Base-by-base conservation (phyloP, 2,329 filamentous ascomycete genomes). In the Trichoderma koningiopsis region DNA sequence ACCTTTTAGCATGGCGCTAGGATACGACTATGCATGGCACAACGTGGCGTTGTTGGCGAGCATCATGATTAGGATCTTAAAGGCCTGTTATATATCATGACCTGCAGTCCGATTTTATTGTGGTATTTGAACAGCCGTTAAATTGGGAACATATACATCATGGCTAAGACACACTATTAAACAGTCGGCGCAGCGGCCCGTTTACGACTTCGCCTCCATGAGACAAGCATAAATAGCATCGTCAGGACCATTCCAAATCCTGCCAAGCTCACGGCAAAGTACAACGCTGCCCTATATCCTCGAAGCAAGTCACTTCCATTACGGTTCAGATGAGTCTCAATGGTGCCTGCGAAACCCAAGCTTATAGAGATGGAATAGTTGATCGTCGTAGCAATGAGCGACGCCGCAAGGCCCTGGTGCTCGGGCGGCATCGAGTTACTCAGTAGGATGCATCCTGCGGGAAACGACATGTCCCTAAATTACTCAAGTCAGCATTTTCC, bases 331-430 rank as follows among this genome's bases (percentile, higher is more conserved):
- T 68, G 64, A 13, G 56, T 59, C 40, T 68, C 55, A 5, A 90
- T 83, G 0, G 87, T 89, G 0, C 87, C 88, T 0, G 88, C 88
- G 49, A 91, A 83, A 0, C 88, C 89, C 0, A 91, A 78, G 0
- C 86, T 87, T 14, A 91, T 77, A 0, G 86, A 87, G 49, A 91
- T 89, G 70, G 83, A 84, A 74, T 90, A 91, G 76, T 91, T 90
- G 71, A 90, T 85, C 47, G 88, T 80, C 0, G 88, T 89, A 68
- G 84, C 86, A 60, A 89, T 84, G 22, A 90, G 76, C 24, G 81
- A 84, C 33, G 78, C 80, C 6, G 77, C 80, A 14, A 81, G 77
- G 22, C 81, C 80, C 74, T 82, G 79, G 71, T 84, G 78, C 62
- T 77, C 75, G 60, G 75, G 77, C 22, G 78, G 74, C n/a, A 83